phyloP scores from a whole-genome alignment of 1,284 basidiomycete genomes.

The Microbotryomycetes sp. region DNA sequence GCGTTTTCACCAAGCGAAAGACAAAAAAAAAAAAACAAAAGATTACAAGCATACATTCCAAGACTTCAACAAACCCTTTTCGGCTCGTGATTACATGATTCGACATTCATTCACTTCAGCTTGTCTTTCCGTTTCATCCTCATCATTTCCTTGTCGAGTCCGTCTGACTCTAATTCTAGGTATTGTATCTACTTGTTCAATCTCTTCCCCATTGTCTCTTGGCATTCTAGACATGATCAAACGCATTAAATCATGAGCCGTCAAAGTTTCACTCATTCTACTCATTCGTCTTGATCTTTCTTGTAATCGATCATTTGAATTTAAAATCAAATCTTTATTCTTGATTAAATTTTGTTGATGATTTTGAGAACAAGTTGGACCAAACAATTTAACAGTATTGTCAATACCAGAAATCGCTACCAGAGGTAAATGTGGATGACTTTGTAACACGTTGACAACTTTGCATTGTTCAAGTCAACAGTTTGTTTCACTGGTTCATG shows the following conservation, averaged over 20 bases:
- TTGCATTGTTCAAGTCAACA: not conserved
- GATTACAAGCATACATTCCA: not conserved
- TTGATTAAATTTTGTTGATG: conserved; percentile 72
- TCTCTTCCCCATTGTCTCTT: no score
- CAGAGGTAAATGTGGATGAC: conserved; percentile 70
- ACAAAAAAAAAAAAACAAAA: no score
- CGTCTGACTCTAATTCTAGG: not conserved
- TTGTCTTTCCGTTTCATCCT: not conserved
- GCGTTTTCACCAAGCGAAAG: no score
- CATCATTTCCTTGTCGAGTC: not conserved
- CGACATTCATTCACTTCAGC: not conserved
- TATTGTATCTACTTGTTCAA: not conserved
- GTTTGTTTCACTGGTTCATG: not conserved
- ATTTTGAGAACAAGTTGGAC: conserved; percentile 51
- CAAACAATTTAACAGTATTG: conserved; percentile 76
- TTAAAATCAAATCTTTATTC: conserved; percentile 56
- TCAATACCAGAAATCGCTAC: conserved; percentile 82
- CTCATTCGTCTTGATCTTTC: no score
- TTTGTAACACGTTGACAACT: conserved; percentile 78
- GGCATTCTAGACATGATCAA: not conserved
- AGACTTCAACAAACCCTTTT: not conserved
- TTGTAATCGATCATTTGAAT: no score
- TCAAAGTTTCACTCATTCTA: no score
- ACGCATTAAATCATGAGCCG: not conserved
- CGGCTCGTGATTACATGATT: not conserved